phyloP scores from a whole-genome alignment of 495 filamentous ascomycete genomes.

The Neurospora sp. region DNA sequence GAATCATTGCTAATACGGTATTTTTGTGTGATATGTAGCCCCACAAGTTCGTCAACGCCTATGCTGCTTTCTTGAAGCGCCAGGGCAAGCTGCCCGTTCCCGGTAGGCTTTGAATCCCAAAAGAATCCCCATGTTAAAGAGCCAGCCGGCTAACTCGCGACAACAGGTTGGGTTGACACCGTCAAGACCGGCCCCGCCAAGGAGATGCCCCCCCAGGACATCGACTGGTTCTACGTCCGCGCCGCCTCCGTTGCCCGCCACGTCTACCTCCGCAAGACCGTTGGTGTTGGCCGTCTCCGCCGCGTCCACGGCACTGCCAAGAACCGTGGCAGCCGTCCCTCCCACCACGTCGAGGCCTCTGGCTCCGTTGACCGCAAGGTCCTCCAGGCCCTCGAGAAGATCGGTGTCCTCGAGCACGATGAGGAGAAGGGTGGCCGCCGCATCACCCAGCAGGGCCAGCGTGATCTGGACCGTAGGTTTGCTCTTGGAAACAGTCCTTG shows the following conservation, averaged over 20 bases:
- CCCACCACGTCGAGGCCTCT: slow-evolving; percentile 89
- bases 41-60: slow-evolving; percentile 90
- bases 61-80: slow-evolving; percentile 95
- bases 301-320: slow-evolving; percentile 83
- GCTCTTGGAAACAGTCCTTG: not conserved
- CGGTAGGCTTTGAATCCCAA: slow-evolving; percentile 41
- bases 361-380: slow-evolving; percentile 94
- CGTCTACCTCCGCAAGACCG: slow-evolving; percentile 97
- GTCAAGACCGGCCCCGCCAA: slow-evolving; percentile 95
- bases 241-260: slow-evolving; percentile 93
- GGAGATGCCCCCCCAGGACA: slow-evolving; percentile 93
- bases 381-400: slow-evolving; percentile 95
- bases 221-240: slow-evolving; percentile 99
- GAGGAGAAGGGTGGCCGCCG: slow-evolving; percentile 95
- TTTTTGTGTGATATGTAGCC: slow-evolving; percentile 45
- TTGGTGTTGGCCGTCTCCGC: slow-evolving; percentile 83
- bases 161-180: slow-evolving; percentile 87
- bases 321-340: slow-evolving; percentile 89
- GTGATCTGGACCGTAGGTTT: slow-evolving; percentile 84
- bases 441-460: slow-evolving; percentile 93
- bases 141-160: not conserved
- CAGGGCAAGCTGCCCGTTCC: slow-evolving; percentile 98
- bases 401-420: slow-evolving; percentile 90
- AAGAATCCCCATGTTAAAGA: slow-evolving; percentile 7
- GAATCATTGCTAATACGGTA: slow-evolving; percentile 45